Percentiles rank a stretch among this genome's conserved stretches.
phyloP scores from a whole-genome alignment of 2,329 filamentous ascomycete species.

The Cladosporium sp. region DNA sequence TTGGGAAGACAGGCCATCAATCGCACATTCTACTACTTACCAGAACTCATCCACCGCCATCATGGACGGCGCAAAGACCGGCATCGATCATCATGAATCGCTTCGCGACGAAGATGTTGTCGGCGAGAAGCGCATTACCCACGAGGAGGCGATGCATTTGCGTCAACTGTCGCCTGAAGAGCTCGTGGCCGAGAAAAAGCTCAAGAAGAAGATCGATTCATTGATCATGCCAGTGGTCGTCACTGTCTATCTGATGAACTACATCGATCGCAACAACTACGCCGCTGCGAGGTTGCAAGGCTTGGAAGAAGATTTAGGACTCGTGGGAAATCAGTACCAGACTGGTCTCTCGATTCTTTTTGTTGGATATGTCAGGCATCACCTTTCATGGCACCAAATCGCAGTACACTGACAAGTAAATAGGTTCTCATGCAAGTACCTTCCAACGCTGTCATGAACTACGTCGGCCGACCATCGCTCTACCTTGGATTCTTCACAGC shows the following conservation, averaged over 20 bases:
- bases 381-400: neutral
- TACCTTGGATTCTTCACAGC: constrained; percentile 31
- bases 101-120: constrained; percentile 18
- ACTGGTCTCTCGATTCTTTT: constrained; percentile 43
- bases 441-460: constrained; percentile 34
- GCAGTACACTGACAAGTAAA: neutral
- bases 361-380: constrained; percentile 38
- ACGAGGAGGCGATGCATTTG: constrained; percentile 21
- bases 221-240: constrained; percentile 66
- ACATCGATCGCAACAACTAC: constrained; percentile 51
- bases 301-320: constrained; percentile 55
- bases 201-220: constrained; percentile 67
- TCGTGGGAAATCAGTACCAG: constrained; percentile 41
- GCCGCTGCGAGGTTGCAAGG: constrained; percentile 62
- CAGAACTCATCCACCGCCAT: neutral
- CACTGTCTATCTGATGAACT: constrained; percentile 48
- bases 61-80: constrained; percentile 10
- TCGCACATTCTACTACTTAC: neutral
- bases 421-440: constrained; percentile 32
- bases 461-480: constrained; percentile 29
- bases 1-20: neutral
- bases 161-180: constrained; percentile 28
- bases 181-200: constrained; percentile 44
- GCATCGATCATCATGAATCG: constrained; percentile 15
- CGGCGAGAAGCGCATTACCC: constrained; percentile 9